phyloP scores from a whole-genome alignment of 495 filamentous ascomycete species.

The Massariosphaeria phaeospora region DNA sequence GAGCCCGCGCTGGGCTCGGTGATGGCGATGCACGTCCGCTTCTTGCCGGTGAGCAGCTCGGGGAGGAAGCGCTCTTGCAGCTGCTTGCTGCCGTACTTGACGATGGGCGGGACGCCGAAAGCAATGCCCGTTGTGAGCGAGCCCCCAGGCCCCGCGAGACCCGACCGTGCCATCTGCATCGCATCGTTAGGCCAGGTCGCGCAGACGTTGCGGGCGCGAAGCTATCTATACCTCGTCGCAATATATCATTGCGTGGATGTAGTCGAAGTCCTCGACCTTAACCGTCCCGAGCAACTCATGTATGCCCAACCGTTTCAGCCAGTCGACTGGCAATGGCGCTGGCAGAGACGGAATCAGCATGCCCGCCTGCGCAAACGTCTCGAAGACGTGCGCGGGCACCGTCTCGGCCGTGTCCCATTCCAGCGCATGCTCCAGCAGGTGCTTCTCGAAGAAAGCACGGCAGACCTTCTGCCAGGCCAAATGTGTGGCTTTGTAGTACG shows the following conservation, averaged over 20 bases:
- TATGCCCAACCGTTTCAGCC: slow-evolving; percentile 61
- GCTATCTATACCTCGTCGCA: slow-evolving; percentile 54
- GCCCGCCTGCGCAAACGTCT: slow-evolving; percentile 48
- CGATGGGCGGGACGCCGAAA: slow-evolving; percentile 64
- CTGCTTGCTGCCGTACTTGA: slow-evolving; percentile 59
- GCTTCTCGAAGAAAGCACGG: slow-evolving; percentile 56
- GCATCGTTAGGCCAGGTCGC: not conserved
- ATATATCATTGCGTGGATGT: slow-evolving; percentile 65
- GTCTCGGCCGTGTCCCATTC: slow-evolving; percentile 62
- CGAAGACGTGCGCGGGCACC: slow-evolving; percentile 59
- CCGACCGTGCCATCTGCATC: slow-evolving; percentile 55
- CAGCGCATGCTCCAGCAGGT: slow-evolving; percentile 56
- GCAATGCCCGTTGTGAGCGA: slow-evolving; percentile 64
- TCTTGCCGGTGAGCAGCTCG: slow-evolving; percentile 60
- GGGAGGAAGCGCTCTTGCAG: slow-evolving; percentile 62
- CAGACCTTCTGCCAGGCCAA: slow-evolving; percentile 63
- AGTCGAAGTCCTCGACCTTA: slow-evolving; percentile 70
- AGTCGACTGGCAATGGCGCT: slow-evolving; percentile 60
- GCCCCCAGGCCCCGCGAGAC: slow-evolving; percentile 55
- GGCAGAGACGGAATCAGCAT: slow-evolving; percentile 60
- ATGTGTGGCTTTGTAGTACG: slow-evolving; percentile 62
- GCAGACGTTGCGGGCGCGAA: no score
- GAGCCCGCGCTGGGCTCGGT: slow-evolving; percentile 69
- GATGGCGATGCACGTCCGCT: slow-evolving; percentile 68
- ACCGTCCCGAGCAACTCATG: slow-evolving; percentile 59